Evolutionary conservation across 1,284 basidiomycete species (phyloP), one percentile per base, ranked within the genome.

Genomic region (Heterobasidion irregulare): DNA sequence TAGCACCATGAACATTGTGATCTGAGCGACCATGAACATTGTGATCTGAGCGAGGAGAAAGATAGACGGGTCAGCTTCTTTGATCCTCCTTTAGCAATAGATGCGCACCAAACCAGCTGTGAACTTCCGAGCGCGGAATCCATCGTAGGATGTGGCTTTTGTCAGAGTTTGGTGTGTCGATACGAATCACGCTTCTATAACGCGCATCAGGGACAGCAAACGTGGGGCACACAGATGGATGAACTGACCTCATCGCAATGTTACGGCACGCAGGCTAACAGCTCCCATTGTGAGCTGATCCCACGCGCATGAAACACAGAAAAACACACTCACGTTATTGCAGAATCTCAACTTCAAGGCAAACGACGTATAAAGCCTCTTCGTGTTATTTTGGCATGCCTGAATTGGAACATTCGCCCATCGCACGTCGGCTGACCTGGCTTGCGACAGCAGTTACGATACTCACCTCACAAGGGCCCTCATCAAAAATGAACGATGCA

Each of bases 401-500:
- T 66, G 19, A n/a, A 34, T 8, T 33, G 53, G 16, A 48, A 33
- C 15, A 47, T 35, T 15, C 13, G 44, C 32, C 34, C 46, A 7
- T 7, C 33, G 43, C 19, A 15, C 47, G 32, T 26, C 26, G n/a
- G 16, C n/a, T 9, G 9, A 4, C 33, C 2, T 41, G 13, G 13
- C 26, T 7, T 10, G 19, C 12, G 19, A 16, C 15, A 10, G 12
- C 9, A 15, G 34, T 6, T 10, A 12, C 3, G 8, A 26, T 6
- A 60, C 72, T 43, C 59, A 86, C 82, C 65, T 79, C 75, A 61
- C 86, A 89, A 2, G 57, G 15, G 0, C 82, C 83, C 1, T 65
- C 66, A 60, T 81, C 79, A 57, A 83, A 88, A 36, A 87, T 59
- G 56, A 84, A 78, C 0, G 83, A 77, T 15, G 80, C 82, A 64